Conservation (phyloP, 2,329 filamentous ascomycete species). For the Aotearoamyces nothofagi region DNA sequence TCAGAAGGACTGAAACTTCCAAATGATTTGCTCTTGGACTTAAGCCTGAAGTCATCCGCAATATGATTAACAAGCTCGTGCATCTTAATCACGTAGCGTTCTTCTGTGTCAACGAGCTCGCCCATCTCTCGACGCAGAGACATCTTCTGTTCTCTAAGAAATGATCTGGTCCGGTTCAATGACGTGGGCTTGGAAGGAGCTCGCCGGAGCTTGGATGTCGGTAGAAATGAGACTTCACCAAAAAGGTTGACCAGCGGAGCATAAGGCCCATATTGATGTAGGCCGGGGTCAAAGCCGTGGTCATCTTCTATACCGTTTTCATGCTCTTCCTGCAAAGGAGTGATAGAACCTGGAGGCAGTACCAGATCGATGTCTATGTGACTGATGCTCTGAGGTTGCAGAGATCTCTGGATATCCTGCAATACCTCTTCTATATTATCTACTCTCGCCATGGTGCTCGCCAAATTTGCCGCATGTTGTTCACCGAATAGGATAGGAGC, state of each 20-base stretch:
- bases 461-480: slow-evolving; percentile 83
- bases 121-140: slow-evolving; percentile 76
- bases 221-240: slow-evolving; percentile 73
- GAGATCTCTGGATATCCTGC: slow-evolving; percentile 54
- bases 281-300: slow-evolving; percentile 45
- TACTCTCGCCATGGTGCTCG: slow-evolving; percentile 68
- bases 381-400: slow-evolving; percentile 68
- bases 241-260: slow-evolving; percentile 62
- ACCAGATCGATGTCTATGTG: slow-evolving; percentile 83
- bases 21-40: slow-evolving; percentile 40
- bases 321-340: slow-evolving; percentile 42
- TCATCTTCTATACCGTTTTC: slow-evolving; percentile 49
- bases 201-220: slow-evolving; percentile 69
- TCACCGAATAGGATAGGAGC: slow-evolving; percentile 61
- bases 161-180: slow-evolving; percentile 62
- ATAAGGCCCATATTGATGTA: slow-evolving; percentile 64
- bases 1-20: slow-evolving; percentile 57
- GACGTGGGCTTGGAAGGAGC: slow-evolving; percentile 78
- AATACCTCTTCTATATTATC: slow-evolving; percentile 64
- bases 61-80: slow-evolving; percentile 70
- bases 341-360: slow-evolving; percentile 61
- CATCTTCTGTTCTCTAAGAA: slow-evolving; percentile 69
- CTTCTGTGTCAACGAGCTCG: slow-evolving; percentile 85
- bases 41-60: slow-evolving; percentile 63
- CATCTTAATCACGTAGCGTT: slow-evolving; percentile 81